Evolutionary conservation across 306 rosid species (phyloP), one percentile per base, ranked within the genome.

Genomic region (Begonia masoniana): DNA sequence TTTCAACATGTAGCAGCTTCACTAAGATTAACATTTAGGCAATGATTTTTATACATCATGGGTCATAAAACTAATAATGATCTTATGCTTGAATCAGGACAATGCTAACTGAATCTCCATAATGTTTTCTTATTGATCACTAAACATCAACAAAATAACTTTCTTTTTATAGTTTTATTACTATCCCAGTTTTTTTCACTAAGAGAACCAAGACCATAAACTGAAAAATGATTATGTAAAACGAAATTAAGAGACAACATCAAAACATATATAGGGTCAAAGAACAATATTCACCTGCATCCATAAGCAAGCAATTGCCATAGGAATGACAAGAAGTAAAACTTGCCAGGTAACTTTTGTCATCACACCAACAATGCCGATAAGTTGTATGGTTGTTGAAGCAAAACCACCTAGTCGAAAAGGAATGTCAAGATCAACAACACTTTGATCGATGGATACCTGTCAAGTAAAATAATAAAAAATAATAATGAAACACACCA

Each of bases 371-470:
- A 85, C 94, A 66, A 88, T 85, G 66, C 95, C 97, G 43, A 85
- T 74, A 57, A 88, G 87, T 62, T 88, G 97, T 68, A 88, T 88
- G 15, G 97, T 88, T 0, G 97, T 76, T 59, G 97, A 74, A 67
- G 97, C 95, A 63, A 85, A 88, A 58, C 95, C 97, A 58, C 95
- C 94, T 55, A 88, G 94, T 82, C 97, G 79, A 62, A 88, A 88
- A 60, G 97, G 97, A 68, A 88, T 88, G 67, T 88, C 97, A 67
- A 88, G 94, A 80, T 88, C 97, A 76, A 88, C 95, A 12, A 88
- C 95, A 74, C 97, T 88, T 85, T 82, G 97, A 68, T 88, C 97
- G 63, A 85, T 54, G 52, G 97, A 88, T 47, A 88, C 97, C 97
- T 80, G 79, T 15, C 57, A 46, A 64, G n/a, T 5, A 31, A 50